Base-by-base conservation (phyloP, 1,139 yeast species). In the Sporopachydermia cereana region DNA sequence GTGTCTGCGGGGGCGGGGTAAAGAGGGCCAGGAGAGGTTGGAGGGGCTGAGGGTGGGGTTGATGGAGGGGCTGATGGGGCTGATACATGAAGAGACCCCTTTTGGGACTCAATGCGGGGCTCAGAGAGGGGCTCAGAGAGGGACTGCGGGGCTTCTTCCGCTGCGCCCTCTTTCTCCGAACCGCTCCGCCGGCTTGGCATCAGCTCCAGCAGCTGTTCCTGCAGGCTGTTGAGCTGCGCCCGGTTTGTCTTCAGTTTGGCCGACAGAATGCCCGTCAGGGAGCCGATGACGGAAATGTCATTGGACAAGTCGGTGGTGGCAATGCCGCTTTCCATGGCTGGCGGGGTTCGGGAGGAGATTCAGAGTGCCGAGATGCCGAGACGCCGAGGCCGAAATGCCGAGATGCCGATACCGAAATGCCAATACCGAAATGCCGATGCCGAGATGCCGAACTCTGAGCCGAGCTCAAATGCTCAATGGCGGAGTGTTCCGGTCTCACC, bases 251-350 rank as follows among this genome's bases (percentile, higher is more conserved):
- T 34, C 39, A 34, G 39, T n/a, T 34, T 34, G 22, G 39, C 18
- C 22, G 39, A 34, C 12, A 34, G 39, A 12, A 34, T 34, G 9
- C 39, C 39, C 5, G 39, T 7, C n/a, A 34, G 22, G 12, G n/a
- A n/a, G 39, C 39, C 39, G 17, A 34, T 34, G n/a, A 34, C 22
- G 39, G 39, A 16, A 9, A 34, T 34, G 22, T 34, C 39, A 34
- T 34, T 34, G 5, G 39, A 34, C 22, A 34, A 21, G 22, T 34
- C 39, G 7, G 39, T 34, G 9, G 39, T 34, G 18, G 39, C 39
- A 20, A 34, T 34, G 5, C 22, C 22, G 18, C 17, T 16, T 7
- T 34, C 39, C 39, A 34, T 34, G n/a, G n/a, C n/a, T n/a, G n/a
- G n/a, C n/a, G n/a, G n/a, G n/a, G n/a, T n/a, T n/a, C n/a, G n/a